These are phyloP conservation scores for Epithele typhae DNA, from an alignment of 768 basidiomycete genomes.

Conservation along the genomic window DNA sequence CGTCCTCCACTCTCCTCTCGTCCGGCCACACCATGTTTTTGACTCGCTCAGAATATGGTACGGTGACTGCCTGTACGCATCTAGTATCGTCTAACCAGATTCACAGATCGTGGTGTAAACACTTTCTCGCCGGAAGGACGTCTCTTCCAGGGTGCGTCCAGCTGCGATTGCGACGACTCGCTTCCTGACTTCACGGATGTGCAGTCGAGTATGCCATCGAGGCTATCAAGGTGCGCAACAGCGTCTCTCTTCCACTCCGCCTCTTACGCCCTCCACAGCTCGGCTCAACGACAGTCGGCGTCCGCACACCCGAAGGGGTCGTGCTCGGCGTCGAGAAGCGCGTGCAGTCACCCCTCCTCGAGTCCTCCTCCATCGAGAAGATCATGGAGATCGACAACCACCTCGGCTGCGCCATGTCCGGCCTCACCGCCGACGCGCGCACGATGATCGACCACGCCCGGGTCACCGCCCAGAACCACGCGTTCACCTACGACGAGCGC, in stretches of 20 bases:
- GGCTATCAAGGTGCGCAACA: constrained; percentile 89
- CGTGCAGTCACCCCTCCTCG: constrained; percentile 93
- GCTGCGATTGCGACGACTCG: constrained; percentile 1
- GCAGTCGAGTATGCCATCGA: constrained; percentile 99
- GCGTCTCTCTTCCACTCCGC: not conserved
- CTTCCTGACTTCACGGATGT: not conserved
- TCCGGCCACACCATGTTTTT: constrained; percentile 63
- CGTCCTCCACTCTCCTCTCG: not conserved
- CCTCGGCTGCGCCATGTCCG: constrained; percentile 97
- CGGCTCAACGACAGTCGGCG: constrained; percentile 96
- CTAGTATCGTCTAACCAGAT: not conserved
- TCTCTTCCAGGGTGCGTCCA: constrained; percentile 86
- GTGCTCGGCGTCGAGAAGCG: constrained; percentile 98
- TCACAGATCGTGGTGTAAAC: constrained; percentile 90
- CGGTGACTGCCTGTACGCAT: not conserved
- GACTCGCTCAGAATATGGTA: constrained; percentile 94
- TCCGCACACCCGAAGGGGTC: constrained; percentile 86
- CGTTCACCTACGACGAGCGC: constrained; percentile 93
- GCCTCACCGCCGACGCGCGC: constrained; percentile 93
- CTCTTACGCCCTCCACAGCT: constrained; percentile 49
- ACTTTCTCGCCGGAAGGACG: constrained; percentile 99
- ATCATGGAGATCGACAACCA: constrained; percentile 99
- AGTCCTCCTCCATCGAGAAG: constrained; percentile 95
- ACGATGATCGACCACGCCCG: constrained; percentile 99
- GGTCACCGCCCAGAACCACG: constrained; percentile 92